phyloP scores from a whole-genome alignment of 345 rosid species.

The Iberis pinnata region DNA sequence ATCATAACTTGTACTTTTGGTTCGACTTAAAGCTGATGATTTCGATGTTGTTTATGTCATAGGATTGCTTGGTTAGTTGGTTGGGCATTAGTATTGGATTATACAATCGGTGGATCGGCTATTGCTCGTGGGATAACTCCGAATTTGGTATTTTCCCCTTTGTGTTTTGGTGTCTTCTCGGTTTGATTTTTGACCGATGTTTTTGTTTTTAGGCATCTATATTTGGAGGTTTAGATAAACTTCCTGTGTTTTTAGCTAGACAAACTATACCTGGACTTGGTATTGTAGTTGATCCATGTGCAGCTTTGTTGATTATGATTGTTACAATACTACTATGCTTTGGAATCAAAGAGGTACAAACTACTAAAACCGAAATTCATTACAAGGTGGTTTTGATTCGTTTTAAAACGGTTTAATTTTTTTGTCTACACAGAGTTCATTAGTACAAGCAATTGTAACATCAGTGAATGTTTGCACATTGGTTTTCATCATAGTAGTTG shows the following conservation, averaged over 20 bases:
- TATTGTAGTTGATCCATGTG: constrained; percentile 79
- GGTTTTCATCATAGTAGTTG: constrained; percentile 48
- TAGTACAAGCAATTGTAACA: constrained; percentile 57
- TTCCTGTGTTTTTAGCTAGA: constrained; percentile 64
- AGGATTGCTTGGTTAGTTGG: constrained; percentile 92
- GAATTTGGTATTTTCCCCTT: constrained; percentile 43
- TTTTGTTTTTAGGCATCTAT: constrained; percentile 48
- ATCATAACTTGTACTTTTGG: not conserved
- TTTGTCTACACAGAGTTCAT: constrained; percentile 39
- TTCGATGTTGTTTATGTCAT: not conserved
- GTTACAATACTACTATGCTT: constrained; percentile 72
- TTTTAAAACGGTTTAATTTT: not conserved
- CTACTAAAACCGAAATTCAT: not conserved
- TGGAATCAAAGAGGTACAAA: constrained; percentile 80
- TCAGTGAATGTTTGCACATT: constrained; percentile 50
- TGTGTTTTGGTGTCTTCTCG: not conserved
- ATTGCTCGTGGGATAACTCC: constrained; percentile 92
- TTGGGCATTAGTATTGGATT: constrained; percentile 89
- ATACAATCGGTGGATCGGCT: constrained; percentile 91
- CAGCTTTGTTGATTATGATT: constrained; percentile 56
- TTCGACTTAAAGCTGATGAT: constrained; percentile 1
- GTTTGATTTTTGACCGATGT: constrained; percentile 2
- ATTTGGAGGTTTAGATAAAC: constrained; percentile 70
- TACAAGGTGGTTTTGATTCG: constrained; percentile 3
- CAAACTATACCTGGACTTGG: constrained; percentile 66